Evolutionary conservation across 2,329 filamentous ascomycete genomes (phyloP).

Genomic region (Stenocarpella maydis): DNA sequence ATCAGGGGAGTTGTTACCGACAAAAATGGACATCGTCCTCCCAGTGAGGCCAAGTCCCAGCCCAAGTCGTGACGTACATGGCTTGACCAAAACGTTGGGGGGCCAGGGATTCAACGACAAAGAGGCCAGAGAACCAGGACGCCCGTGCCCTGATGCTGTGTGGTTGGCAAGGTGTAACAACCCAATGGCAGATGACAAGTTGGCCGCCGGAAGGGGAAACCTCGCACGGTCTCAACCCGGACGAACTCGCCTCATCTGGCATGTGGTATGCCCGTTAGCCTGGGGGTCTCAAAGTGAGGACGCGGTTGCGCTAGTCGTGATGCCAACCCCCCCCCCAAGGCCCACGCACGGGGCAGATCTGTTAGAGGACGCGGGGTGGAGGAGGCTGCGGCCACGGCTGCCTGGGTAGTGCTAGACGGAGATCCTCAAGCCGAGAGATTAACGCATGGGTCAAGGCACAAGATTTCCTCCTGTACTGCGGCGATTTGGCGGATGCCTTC

Average conservation of each 20-base stretch:
- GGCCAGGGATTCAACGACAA: conserved; percentile 21
- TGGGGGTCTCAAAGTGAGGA: conserved; percentile 1
- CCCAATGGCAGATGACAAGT: background rate
- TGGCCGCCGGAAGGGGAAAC: conserved; percentile 10
- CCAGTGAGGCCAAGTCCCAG: conserved; percentile 29
- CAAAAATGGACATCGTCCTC: conserved; percentile 23
- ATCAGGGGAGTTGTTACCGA: conserved; percentile 8
- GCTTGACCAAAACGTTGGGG: conserved; percentile 23
- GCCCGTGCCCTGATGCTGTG: conserved; percentile 24
- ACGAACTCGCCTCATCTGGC: conserved; percentile 33
- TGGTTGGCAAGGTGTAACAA: background rate
- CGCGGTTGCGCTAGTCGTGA: conserved; percentile 18
- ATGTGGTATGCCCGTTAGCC: conserved; percentile 20
- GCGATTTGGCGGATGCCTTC: background rate
- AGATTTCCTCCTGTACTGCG: background rate
- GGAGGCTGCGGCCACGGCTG: background rate
- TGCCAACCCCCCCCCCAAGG: conserved; percentile 1
- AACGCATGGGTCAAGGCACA: background rate
- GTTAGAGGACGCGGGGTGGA: background rate
- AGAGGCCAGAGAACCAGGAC: conserved; percentile 7
- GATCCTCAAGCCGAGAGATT: conserved; percentile 16
- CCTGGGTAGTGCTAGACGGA: conserved; percentile 2
- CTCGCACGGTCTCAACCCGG: conserved; percentile 26
- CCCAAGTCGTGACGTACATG: conserved; percentile 35
- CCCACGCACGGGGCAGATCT: background rate